Evolutionary conservation across 2,329 filamentous ascomycete genomes (phyloP).

Genomic region (Fusarium sp.): DNA sequence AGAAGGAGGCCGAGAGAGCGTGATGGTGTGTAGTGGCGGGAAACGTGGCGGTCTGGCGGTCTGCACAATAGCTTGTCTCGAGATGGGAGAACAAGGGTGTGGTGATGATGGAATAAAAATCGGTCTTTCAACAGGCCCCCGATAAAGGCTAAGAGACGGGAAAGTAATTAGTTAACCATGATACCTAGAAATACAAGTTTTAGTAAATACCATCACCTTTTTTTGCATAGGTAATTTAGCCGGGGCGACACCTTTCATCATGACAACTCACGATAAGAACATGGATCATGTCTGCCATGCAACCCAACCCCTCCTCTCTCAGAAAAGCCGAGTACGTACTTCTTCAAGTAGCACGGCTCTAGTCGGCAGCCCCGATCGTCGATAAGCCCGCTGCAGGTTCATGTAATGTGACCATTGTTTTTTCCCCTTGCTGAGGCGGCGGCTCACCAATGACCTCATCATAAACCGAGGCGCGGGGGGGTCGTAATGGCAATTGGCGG

Average conservation of each 20-base stretch:
- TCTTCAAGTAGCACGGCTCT: not conserved
- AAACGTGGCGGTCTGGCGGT: conserved; percentile 15
- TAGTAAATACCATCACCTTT: not conserved
- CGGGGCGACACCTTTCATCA: conserved; percentile 8
- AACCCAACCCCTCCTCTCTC: not conserved
- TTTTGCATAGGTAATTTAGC: not conserved
- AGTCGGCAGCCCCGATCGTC: conserved; percentile 15
- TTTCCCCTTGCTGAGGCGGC: not conserved
- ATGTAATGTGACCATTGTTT: conserved; percentile 28
- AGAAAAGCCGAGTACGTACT: not conserved
- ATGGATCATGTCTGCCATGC: not conserved
- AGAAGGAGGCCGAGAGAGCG: conserved; percentile 57
- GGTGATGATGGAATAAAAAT: not conserved
- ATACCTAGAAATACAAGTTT: conserved; percentile 17
- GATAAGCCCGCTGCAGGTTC: conserved; percentile 25
- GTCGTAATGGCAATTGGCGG: conserved; percentile 40
- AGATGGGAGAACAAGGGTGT: not conserved
- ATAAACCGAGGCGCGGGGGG: not conserved
- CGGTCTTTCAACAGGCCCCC: conserved; percentile 45
- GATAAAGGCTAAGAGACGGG: conserved; percentile 10
- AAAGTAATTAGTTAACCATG: conserved; percentile 34
- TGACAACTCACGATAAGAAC: conserved; percentile 7
- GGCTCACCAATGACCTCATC: conserved; percentile 24
- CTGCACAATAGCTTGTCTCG: not conserved
- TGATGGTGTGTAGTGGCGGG: conserved; percentile 20